Evolutionary conservation across 2,329 filamentous ascomycete genomes (phyloP).

Genomic region (Myrmaecium sp.): DNA sequence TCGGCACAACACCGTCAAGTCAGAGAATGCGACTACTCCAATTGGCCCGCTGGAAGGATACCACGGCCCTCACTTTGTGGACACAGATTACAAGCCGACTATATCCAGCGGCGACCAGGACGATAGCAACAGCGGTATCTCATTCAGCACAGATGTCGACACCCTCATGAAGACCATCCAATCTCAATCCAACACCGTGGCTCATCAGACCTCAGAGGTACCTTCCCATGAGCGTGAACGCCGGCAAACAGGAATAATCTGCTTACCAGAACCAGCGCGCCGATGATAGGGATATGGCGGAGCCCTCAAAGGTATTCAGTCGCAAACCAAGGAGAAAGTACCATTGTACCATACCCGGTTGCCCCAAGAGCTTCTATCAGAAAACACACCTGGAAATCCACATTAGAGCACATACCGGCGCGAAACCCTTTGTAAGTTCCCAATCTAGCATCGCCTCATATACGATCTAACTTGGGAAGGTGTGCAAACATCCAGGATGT

Average conservation of each 20-base stretch:
- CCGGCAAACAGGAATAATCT: too few species aligned
- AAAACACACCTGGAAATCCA: conserved; percentile 92
- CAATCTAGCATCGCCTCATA: conserved; percentile 1
- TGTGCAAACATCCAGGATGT: conserved; percentile 57
- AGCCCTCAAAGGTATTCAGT: conserved; percentile 12
- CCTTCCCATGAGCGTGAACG: too few species aligned
- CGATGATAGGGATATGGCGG: conserved; percentile 7
- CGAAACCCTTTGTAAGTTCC: conserved; percentile 81
- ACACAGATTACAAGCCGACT: conserved; percentile 26
- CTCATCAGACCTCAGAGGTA: too few species aligned
- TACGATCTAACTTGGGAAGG: conserved; percentile 14
- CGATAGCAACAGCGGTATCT: conserved; percentile 28
- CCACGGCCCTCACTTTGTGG: too few species aligned
- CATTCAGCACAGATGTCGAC: conserved; percentile 71
- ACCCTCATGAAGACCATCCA: conserved; percentile 81
- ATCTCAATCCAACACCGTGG: conserved; percentile 35
- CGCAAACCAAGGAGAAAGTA: conserved; percentile 40
- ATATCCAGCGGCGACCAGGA: conserved; percentile 27
- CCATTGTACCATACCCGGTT: conserved; percentile 55
- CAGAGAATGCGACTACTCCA: too few species aligned
- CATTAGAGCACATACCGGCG: conserved; percentile 70
- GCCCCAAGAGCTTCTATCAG: conserved; percentile 70
- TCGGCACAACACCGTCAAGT: too few species aligned
- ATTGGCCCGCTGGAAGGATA: too few species aligned
- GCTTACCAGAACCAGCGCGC: too few species aligned